Conservation (phyloP, 116 monocot genomes). For the Papilionanthe hybrid region DNA sequence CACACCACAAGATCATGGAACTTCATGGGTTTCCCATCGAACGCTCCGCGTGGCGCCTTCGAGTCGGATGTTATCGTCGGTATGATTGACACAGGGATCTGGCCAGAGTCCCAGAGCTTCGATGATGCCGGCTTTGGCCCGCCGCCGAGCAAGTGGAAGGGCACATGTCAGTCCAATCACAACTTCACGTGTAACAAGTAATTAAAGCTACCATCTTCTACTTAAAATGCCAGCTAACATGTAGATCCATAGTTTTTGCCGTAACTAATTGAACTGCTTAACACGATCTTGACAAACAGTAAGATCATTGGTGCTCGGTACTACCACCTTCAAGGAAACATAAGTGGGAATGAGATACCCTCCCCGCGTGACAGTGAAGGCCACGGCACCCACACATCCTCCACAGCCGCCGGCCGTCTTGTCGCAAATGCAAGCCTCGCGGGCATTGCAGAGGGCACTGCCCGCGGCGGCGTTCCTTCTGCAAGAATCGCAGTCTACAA, state of each 20-base stretch:
- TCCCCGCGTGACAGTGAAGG: slow-evolving; percentile 18
- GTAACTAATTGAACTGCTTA: too few relatives aligned
- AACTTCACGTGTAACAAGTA: slow-evolving; percentile 35
- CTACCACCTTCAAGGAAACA: slow-evolving; percentile 10
- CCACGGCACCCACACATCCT: slow-evolving; percentile 24
- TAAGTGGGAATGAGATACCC: neutral
- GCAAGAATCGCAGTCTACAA: slow-evolving; percentile 32
- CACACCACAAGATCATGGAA: slow-evolving; percentile 28
- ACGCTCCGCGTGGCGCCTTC: neutral
- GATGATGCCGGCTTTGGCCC: slow-evolving; percentile 26
- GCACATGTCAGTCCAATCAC: slow-evolving; percentile 13
- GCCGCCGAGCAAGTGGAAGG: slow-evolving; percentile 32
- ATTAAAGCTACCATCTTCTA: too few relatives aligned
- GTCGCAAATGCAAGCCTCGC: slow-evolving; percentile 7
- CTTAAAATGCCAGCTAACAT: too few relatives aligned
- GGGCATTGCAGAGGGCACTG: slow-evolving; percentile 13
- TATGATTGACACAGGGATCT: slow-evolving; percentile 25
- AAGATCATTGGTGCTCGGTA: slow-evolving; percentile 31
- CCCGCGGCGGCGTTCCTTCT: slow-evolving; percentile 15
- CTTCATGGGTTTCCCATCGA: slow-evolving; percentile 16
- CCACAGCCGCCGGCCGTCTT: slow-evolving; percentile 10
- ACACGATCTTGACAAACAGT: neutral
- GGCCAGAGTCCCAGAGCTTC: slow-evolving; percentile 38
- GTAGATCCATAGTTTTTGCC: too few relatives aligned
- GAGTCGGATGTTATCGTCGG: slow-evolving; percentile 18